These are phyloP conservation scores for Blastobotrys ciferrii DNA, from an alignment of 1,139 yeast genomes.

Conservation along the genomic window DNA sequence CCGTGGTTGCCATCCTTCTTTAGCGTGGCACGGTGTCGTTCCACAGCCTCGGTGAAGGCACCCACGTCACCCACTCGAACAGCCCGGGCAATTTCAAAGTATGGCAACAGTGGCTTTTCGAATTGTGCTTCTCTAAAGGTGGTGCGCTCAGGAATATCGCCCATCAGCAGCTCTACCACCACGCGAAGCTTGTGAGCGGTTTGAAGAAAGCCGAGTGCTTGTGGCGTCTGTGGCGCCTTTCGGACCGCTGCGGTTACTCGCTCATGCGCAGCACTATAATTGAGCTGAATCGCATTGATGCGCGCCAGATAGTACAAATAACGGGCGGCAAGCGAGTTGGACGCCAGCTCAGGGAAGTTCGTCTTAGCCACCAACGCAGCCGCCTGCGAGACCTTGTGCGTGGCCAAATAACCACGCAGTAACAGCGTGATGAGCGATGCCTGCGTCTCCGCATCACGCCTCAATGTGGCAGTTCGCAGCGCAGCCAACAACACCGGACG, in stretches of 20 bases:
- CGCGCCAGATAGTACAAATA: constrained; percentile 87
- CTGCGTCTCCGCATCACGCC: constrained; percentile 90
- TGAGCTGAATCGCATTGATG: constrained; percentile 87
- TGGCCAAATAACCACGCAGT: constrained; percentile 71
- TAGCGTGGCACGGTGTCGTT: constrained; percentile 59
- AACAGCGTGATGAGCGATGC: constrained; percentile 82
- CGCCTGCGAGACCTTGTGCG: constrained; percentile 85
- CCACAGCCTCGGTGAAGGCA: constrained; percentile 72
- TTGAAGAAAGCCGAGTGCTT: constrained; percentile 85
- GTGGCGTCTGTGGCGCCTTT: constrained; percentile 91
- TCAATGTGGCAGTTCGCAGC: constrained; percentile 82
- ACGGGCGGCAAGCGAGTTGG: constrained; percentile 88
- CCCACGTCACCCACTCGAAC: constrained; percentile 89
- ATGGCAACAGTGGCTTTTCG: constrained; percentile 67
- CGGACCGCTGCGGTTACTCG: constrained; percentile 89
- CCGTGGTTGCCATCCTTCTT: constrained; percentile 80
- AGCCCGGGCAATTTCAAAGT: constrained; percentile 84
- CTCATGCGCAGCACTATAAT: constrained; percentile 88
- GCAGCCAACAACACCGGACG: constrained; percentile 69
- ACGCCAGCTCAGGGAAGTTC: constrained; percentile 80
- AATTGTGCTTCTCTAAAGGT: constrained; percentile 65
- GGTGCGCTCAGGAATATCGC: constrained; percentile 93
- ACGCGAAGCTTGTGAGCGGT: constrained; percentile 86
- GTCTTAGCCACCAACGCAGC: constrained; percentile 86
- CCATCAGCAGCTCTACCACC: constrained; percentile 88